A percentile compares a stretch with the other conserved stretches of the same genome.
phyloP scores from a whole-genome alignment of 2,329 filamentous ascomycete genomes.

The Nakataea oryzae region DNA sequence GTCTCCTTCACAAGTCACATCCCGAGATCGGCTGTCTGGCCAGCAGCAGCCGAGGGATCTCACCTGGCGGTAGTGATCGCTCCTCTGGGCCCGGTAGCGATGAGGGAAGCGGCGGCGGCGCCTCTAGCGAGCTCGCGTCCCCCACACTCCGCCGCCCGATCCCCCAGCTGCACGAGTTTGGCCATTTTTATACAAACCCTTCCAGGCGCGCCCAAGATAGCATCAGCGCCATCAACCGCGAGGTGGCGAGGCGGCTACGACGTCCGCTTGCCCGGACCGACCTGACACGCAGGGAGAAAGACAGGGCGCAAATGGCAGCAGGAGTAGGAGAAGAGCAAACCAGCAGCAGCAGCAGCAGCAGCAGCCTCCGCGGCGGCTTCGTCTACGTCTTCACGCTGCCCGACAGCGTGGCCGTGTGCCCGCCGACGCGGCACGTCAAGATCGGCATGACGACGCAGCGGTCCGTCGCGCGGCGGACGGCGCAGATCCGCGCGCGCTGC shows the following conservation, averaged over 20 bases:
- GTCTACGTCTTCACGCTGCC: slow-evolving; percentile 2
- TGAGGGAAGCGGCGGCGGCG: background rate
- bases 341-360: background rate
- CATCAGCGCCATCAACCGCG: background rate
- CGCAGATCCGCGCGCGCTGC: background rate
- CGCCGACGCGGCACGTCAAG: slow-evolving; percentile 3
- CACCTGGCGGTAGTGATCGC: no score
- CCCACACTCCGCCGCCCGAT: no score
- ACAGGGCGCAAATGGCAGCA: background rate
- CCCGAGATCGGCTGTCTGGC: background rate
- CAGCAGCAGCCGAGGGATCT: background rate
- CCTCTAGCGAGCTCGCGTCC: no score
- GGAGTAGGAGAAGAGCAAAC: background rate
- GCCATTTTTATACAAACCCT: background rate
- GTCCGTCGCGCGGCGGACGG: background rate
- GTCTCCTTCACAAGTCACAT: background rate
- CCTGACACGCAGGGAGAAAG: background rate
- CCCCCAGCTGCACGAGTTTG: background rate
- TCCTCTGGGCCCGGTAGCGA: background rate
- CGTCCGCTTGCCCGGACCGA: background rate
- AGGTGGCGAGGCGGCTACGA: background rate
- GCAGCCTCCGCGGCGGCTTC: background rate
- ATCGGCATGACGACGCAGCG: slow-evolving; percentile 1
- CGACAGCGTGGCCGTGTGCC: background rate
- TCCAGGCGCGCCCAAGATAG: background rate